Conservation (phyloP, 2,329 filamentous ascomycete species). For the Coniochaeta ligniaria region DNA sequence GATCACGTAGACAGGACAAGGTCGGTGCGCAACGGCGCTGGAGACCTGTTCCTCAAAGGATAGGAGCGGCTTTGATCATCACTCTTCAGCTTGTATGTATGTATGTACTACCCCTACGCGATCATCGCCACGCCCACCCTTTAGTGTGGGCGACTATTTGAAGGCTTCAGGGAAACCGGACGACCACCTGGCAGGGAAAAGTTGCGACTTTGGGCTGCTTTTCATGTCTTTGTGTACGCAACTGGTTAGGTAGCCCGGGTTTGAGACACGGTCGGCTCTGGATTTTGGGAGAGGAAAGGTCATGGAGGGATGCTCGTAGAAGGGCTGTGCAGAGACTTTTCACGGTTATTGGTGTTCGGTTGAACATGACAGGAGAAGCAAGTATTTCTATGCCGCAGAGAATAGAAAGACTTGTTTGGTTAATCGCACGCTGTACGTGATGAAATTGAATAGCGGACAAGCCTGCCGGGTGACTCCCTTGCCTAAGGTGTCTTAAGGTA, state of each 20-base stretch:
- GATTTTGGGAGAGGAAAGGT: neutral
- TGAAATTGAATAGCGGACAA: too few species aligned
- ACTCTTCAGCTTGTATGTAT: slow-evolving; percentile 1
- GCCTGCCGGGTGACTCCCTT: too few species aligned
- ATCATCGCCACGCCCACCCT: neutral
- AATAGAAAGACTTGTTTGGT: neutral
- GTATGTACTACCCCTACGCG: neutral
- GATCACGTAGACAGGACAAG: slow-evolving; percentile 59
- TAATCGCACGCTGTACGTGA: too few species aligned
- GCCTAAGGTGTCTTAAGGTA: too few species aligned
- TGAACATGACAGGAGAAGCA: neutral
- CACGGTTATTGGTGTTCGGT: neutral
- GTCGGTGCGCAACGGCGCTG: slow-evolving; percentile 49
- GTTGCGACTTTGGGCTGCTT: neutral
- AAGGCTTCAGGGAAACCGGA: too few species aligned
- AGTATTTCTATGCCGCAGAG: neutral
- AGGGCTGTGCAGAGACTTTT: neutral
- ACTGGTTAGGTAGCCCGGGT: neutral
- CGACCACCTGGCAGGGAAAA: too few species aligned
- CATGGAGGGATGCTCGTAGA: neutral
- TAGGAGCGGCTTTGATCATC: slow-evolving; percentile 5
- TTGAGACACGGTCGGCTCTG: neutral
- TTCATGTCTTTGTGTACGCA: neutral
- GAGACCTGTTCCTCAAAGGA: slow-evolving; percentile 52
- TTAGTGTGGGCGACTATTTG: neutral